Percentiles rank a stretch among this genome's conserved stretches.
phyloP scores from a whole-genome alignment of 768 basidiomycete genomes.

The Gloeopeniophorella convolvens region DNA sequence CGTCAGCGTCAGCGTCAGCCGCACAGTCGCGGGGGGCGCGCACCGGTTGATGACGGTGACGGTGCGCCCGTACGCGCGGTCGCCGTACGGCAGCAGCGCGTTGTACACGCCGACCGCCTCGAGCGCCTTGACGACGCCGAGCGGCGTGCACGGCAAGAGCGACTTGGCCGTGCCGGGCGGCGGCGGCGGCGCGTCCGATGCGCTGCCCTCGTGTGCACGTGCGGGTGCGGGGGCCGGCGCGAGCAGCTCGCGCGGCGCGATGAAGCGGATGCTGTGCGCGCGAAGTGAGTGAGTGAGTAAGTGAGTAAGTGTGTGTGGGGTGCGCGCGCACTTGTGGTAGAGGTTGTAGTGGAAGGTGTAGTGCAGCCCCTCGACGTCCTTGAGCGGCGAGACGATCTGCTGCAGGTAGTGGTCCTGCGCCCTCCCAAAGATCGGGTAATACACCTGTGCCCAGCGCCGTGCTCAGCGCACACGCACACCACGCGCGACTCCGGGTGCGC shows the following conservation, averaged over 20 bases:
- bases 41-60: slow-evolving; percentile 93
- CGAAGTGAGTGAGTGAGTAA: neutral
- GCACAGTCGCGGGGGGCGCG: slow-evolving; percentile 14
- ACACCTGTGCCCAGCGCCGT: too few species aligned
- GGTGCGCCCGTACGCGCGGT: slow-evolving; percentile 89
- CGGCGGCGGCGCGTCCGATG: slow-evolving; percentile 48
- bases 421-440: slow-evolving; percentile 92
- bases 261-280: slow-evolving; percentile 78
- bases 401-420: slow-evolving; percentile 97
- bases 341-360: slow-evolving; percentile 94
- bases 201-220: slow-evolving; percentile 26
- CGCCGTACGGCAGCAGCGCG: slow-evolving; percentile 84
- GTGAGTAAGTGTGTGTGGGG: neutral
- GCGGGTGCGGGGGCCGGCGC: slow-evolving; percentile 33
- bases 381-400: slow-evolving; percentile 92
- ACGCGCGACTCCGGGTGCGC: slow-evolving; percentile 25
- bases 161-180: slow-evolving; percentile 90
- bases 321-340: slow-evolving; percentile 75
- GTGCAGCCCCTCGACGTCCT: slow-evolving; percentile 96
- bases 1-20: neutral
- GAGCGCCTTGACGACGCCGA: slow-evolving; percentile 93
- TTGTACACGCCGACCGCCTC: slow-evolving; percentile 93
- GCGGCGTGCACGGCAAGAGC: slow-evolving; percentile 93
- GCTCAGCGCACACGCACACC: too few species aligned
- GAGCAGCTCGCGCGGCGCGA: slow-evolving; percentile 68